Conservation (phyloP, 2,329 filamentous ascomycete species). For the Paraphaeosphaeria sporulosa region DNA sequence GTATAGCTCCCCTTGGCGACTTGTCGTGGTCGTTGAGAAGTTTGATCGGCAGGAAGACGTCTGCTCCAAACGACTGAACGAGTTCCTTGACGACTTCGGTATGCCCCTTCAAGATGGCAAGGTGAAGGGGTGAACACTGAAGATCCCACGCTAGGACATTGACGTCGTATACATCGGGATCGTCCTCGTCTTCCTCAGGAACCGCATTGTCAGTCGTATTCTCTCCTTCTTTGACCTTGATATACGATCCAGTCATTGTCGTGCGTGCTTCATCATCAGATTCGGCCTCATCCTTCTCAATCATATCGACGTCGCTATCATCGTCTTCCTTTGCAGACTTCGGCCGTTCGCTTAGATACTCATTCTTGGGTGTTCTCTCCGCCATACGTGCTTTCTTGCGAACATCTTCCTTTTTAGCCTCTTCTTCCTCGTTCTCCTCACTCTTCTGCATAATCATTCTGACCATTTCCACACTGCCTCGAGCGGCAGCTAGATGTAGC, state of each 20-base stretch:
- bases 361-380: slow-evolving; percentile 21
- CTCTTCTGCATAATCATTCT: slow-evolving; percentile 77
- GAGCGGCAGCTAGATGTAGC: slow-evolving; percentile 79
- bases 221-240: slow-evolving; percentile 68
- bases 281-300: slow-evolving; percentile 61
- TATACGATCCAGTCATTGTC: slow-evolving; percentile 72
- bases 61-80: slow-evolving; percentile 75
- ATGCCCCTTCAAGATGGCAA: slow-evolving; percentile 79
- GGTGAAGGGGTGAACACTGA: slow-evolving; percentile 75
- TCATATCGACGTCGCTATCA: slow-evolving; percentile 58
- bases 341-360: slow-evolving; percentile 28
- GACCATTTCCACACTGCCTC: slow-evolving; percentile 74
- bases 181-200: slow-evolving; percentile 66
- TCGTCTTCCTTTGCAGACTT: slow-evolving; percentile 41
- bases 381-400: slow-evolving; percentile 47
- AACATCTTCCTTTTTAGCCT: slow-evolving; percentile 65
- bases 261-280: slow-evolving; percentile 40
- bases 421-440: slow-evolving; percentile 73
- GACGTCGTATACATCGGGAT: slow-evolving; percentile 81
- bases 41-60: slow-evolving; percentile 78
- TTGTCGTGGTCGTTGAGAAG: slow-evolving; percentile 59
- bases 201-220: slow-evolving; percentile 56
- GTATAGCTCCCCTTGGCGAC: slow-evolving; percentile 65
- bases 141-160: slow-evolving; percentile 83
- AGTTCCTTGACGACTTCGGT: slow-evolving; percentile 72